Percentiles rank a stretch among this genome's conserved stretches.
Evolutionary conservation across 371 early-diverging fungal genomes (phyloP).

Genomic region (Rhizomucor pusillus): DNA sequence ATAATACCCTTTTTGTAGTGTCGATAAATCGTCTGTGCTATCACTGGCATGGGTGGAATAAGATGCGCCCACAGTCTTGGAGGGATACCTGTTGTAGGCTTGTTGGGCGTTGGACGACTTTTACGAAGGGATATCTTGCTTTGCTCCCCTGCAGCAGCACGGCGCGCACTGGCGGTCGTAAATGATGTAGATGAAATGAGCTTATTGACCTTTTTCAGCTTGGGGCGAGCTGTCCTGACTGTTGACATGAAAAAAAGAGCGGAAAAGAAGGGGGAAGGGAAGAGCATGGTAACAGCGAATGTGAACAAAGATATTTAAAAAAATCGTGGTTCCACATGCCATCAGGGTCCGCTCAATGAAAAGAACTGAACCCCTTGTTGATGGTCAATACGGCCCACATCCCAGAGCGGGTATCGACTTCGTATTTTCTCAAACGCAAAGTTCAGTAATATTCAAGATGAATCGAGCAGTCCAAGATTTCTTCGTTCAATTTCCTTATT

Average conservation of each 20-base stretch:
- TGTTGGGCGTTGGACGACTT: conserved; percentile 3
- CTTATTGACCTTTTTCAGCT: conserved; percentile 3
- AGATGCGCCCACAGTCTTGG: conserved; percentile 11
- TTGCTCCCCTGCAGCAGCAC: conserved; percentile 1
- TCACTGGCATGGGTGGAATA: conserved; percentile 13
- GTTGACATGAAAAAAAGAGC: background rate
- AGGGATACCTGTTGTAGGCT: conserved; percentile 8
- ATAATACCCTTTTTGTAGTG: conserved; percentile 14
- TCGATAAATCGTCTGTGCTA: conserved; percentile 17
- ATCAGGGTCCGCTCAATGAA: background rate
- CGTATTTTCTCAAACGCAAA: no score
- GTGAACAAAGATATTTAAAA: conserved; percentile 2
- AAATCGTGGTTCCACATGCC: background rate
- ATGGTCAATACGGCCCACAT: no score
- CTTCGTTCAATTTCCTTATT: no score
- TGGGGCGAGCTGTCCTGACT: background rate
- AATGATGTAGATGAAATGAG: background rate
- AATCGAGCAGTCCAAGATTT: no score
- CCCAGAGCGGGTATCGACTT: no score
- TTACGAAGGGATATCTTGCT: conserved; percentile 8
- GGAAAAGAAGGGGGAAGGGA: conserved; percentile 2
- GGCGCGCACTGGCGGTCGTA: background rate
- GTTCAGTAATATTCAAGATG: no score
- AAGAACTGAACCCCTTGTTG: no score
- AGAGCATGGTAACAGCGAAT: background rate